These are phyloP conservation scores for Camellia sinensis DNA, from an alignment of 148 eudicot species.

Conservation along the genomic window DNA sequence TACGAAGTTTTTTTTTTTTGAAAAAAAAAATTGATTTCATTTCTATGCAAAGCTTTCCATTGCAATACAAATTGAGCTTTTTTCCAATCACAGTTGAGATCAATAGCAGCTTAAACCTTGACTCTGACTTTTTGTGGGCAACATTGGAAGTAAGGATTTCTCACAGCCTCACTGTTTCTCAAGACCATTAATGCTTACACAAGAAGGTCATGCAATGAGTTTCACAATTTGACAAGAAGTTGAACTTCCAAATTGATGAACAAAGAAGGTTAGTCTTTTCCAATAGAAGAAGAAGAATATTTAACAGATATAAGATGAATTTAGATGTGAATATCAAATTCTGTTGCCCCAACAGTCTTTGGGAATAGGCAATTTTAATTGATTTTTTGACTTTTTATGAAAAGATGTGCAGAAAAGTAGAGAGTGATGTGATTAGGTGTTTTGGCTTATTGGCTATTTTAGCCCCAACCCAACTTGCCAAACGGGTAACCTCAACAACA, in stretches of 20 bases:
- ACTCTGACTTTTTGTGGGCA: neutral
- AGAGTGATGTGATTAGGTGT: too few relatives aligned
- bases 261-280: neutral
- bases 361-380: too few relatives aligned
- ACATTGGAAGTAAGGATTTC: neutral
- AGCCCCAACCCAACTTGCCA: too few relatives aligned
- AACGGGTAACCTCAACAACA: too few relatives aligned
- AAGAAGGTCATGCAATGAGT: neutral
- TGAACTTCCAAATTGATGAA: neutral
- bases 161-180: neutral
- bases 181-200: too few relatives aligned
- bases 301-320: neutral
- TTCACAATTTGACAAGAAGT: neutral
- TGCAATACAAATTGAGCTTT: too few relatives aligned
- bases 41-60: too few relatives aligned
- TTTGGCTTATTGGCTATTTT: too few relatives aligned
- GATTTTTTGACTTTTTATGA: too few relatives aligned
- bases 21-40: too few relatives aligned
- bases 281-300: neutral
- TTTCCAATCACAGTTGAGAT: neutral
- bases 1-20: neutral
- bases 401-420: too few relatives aligned
- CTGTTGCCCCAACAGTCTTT: neutral
- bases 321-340: neutral
- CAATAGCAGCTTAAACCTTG: neutral